Base-by-base conservation (phyloP, 768 basidiomycete genomes). In the Boletus pseudopeckii region DNA sequence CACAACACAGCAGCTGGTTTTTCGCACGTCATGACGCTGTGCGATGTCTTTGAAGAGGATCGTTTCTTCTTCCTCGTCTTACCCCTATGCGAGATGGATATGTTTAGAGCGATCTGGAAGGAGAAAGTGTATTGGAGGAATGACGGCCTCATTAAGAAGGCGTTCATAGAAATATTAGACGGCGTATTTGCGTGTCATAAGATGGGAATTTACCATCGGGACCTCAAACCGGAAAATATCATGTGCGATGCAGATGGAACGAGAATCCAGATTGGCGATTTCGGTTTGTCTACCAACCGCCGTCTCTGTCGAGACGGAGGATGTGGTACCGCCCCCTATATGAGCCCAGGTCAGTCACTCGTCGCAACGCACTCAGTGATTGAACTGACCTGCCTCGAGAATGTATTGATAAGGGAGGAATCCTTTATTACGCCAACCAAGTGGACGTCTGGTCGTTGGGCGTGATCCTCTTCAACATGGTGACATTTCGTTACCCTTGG, bases 221-320 rank as follows among this genome's bases (percentile, higher is more conserved):
- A 93, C 63, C 79, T 94, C 64, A 93, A 94, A 67, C 91, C 91
- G 1, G 92, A 92, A 65, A 92, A 86, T 68, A 76, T 92, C 39
- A 75, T 93, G 47, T 85, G 83, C 66, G 78, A 72, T 55, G 66
- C 66, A 62, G 80, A 71, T 48, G 85, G 85, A 15, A 69, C 65
- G 30, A 64, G 74, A 50, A 75, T 92, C 39, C 75, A 76, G 51
- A 74, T 93, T 39, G 81, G 85, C 18, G 91, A 93, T 71, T 93
- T 93, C 76, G 91, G 92, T 14, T 68, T 92, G 49, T 79, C 83
- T 0, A 83, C 80, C 3, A 70, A 68, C 37, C 69, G 69, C 52
- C 69, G 64, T 33, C 39, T 78, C 39, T 80, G 77, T 45, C 60
- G 60, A 15, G 80, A 83, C 34, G 81, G 81, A 57, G 75, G 80